Evolutionary conservation across 768 basidiomycete genomes (phyloP), one percentile per base, ranked within the genome.

Genomic region (Lepiota brunneoincarnata): DNA sequence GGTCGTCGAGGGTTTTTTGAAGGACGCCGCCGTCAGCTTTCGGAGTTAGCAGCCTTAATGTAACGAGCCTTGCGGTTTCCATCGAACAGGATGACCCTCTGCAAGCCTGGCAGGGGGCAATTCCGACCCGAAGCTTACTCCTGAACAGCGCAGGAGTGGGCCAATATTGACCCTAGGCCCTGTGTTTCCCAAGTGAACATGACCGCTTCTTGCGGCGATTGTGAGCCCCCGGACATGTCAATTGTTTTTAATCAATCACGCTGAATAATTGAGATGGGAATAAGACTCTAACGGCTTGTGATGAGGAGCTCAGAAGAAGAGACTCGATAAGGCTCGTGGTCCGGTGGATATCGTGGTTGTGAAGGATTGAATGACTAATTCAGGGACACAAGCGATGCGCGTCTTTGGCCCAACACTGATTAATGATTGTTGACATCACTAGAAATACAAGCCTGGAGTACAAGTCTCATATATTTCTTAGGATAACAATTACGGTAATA

Each of bases 1-100:
- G 35, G 10, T 20, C 23, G 26, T 52, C 37, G 42, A 45, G 45
- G 46, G 43, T 23, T 54, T 31, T 54, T 54, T 54, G 52, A 54
- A 47, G 52, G 52, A 54, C 15, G 17, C 37, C 52, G 44, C 26
- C 43, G 43, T 28, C 43, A 39, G 20, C 45, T 54, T 46, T 54
- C 51, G 52, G 52, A 38, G 52, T 38, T 54, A 47, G 42, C 35
- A 46, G 37, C 31, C 31, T 37, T 35, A 28, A 21, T 34, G 39
- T 36, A 17, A 54, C 26, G 43, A 37, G 24, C 26, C 44, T 46
- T 37, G 37, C 17, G 36, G 44, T 37, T 46, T 46, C 36, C 37
- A 24, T 47, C 26, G 21, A 43, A 39, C n/a, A 45, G 17, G 34
- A 45, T 26, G 43, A 5, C 28, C 23, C 51, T 24, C 17, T 37